These are phyloP conservation scores for Fusarium cicatricum DNA, from an alignment of 2,329 filamentous ascomycete genomes.

Conservation along the genomic window DNA sequence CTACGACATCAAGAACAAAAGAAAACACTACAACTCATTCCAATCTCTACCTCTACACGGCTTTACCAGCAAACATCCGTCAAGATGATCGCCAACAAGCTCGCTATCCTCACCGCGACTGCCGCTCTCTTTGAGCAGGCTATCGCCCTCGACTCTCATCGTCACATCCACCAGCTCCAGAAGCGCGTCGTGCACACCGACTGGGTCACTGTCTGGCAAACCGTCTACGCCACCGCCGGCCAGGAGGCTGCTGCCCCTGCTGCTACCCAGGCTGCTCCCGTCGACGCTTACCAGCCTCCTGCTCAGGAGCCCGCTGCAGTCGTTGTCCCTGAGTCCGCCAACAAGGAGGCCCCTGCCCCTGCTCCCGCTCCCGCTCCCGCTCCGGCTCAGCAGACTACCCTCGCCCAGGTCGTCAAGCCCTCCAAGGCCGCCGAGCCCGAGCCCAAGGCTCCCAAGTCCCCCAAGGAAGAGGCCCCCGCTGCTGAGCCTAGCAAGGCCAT, in stretches of 20 bases:
- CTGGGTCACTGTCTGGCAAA: conserved; percentile 50
- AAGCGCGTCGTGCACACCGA: conserved; percentile 46
- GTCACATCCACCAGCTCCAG: conserved; percentile 50
- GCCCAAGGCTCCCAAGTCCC: conserved; percentile 2
- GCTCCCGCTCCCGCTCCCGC: conserved; percentile 12
- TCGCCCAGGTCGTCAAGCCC: conserved; percentile 39
- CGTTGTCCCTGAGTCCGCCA: conserved; percentile 12
- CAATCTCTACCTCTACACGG: conserved; percentile 2
- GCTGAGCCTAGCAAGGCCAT: background rate
- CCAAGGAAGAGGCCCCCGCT: conserved; percentile 1
- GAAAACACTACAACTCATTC: conserved; percentile 17
- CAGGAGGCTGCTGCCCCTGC: conserved; percentile 40
- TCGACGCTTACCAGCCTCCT: conserved; percentile 5
- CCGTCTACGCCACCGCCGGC: conserved; percentile 49
- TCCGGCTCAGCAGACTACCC: conserved; percentile 32
- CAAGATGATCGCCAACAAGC: conserved; percentile 56
- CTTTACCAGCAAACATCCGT: conserved; percentile 9
- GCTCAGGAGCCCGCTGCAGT: conserved; percentile 17
- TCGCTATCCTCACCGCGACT: conserved; percentile 53
- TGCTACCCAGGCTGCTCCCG: conserved; percentile 27
- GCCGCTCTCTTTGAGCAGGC: conserved; percentile 55
- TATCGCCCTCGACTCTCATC: conserved; percentile 53
- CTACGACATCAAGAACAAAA: conserved; percentile 7
- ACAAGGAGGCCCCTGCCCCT: conserved; percentile 7
- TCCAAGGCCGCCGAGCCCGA: conserved; percentile 8